Evolutionary conservation across 306 rosid species (phyloP), one percentile per base, ranked within the genome.

Genomic region (Castanea crenata): DNA sequence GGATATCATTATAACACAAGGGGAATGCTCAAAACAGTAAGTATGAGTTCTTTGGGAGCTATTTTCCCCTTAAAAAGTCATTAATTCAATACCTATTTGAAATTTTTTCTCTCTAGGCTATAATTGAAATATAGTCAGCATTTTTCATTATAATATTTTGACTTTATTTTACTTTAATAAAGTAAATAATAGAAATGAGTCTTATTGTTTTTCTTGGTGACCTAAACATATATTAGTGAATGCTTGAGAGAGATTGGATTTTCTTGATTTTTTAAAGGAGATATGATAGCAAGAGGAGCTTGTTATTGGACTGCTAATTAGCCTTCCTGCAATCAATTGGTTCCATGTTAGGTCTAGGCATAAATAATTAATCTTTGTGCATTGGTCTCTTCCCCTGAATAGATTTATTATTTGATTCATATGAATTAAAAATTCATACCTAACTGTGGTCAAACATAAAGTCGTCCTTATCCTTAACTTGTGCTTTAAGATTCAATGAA

Each of bases 1-100:
- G 98, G 98, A 11, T 93, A 93, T 86, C 98, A 86, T 76, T 93
- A 93, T 74, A 93, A 90, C 79, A 91, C 97, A 14, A 91, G 92
- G 70, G 94, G 97, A 78, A 93, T 93, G 94, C 87, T 91, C 69
- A 91, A 87, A 88, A 67, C 73, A 69, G 97, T 91, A 77, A 90
- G 98, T 86, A 51, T 3, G 19, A 46, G 15, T 7, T 81, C 55
- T 44, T 4, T 35, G 38, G 6, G 21, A 61, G 4, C 34, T 55
- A n/a, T 23, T 38, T 54, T 55, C 4, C 16, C 19, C 56, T 68
- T 68, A 51, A 2, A 23, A 59, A n/a, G 10, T 34, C 51, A 67
- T 35, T 10, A 35, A 19, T 15, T 35, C 72, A 35, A 34, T 46
- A 19, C 38, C 51, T 52, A 19, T 67, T 13, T 9, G 32, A 9